Conservation (phyloP, 805 yeast genomes). For the Metschnikowia orientalis region DNA sequence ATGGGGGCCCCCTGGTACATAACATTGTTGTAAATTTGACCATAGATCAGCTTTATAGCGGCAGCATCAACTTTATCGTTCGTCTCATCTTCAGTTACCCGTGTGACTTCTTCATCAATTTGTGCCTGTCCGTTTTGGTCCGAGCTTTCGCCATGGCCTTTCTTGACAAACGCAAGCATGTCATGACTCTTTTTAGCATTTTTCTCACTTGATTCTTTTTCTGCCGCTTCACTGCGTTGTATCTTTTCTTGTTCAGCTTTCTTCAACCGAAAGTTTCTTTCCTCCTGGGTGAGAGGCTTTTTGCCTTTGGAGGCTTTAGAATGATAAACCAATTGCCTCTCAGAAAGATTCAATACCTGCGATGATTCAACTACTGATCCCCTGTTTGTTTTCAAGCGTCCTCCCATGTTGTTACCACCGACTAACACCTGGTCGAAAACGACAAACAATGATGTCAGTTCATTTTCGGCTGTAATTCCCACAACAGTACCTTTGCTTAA, state of each 20-base stretch:
- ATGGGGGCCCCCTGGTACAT: constrained; percentile 34
- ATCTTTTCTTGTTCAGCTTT: constrained; percentile 6
- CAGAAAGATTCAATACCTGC: constrained; percentile 70
- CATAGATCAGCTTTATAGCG: constrained; percentile 40
- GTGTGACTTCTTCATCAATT: constrained; percentile 1
- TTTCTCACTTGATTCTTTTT: constrained; percentile 10
- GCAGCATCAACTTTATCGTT: constrained; percentile 19
- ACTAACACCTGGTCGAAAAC: constrained; percentile 79
- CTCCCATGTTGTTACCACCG: constrained; percentile 79
- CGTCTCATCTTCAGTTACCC: constrained; percentile 14
- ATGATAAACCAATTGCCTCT: constrained; percentile 72
- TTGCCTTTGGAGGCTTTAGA: constrained; percentile 55
- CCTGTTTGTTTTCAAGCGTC: constrained; percentile 70
- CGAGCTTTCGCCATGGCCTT: constrained; percentile 7
- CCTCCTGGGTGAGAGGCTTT: constrained; percentile 25
- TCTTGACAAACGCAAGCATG: constrained; percentile 28
- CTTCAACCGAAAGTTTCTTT: constrained; percentile 13
- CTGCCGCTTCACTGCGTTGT: constrained; percentile 7
- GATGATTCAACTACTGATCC: constrained; percentile 83
- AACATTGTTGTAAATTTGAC: constrained; percentile 40
- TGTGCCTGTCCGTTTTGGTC: neutral
- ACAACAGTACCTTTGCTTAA: constrained; percentile 89
- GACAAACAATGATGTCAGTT: constrained; percentile 64
- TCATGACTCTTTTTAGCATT: constrained; percentile 28
- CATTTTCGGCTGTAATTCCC: constrained; percentile 53